A percentile compares a stretch with the other conserved stretches of the same genome.
Evolutionary conservation across 257 asterid genomes (phyloP).

Genomic region (Euphrasia confusa): DNA sequence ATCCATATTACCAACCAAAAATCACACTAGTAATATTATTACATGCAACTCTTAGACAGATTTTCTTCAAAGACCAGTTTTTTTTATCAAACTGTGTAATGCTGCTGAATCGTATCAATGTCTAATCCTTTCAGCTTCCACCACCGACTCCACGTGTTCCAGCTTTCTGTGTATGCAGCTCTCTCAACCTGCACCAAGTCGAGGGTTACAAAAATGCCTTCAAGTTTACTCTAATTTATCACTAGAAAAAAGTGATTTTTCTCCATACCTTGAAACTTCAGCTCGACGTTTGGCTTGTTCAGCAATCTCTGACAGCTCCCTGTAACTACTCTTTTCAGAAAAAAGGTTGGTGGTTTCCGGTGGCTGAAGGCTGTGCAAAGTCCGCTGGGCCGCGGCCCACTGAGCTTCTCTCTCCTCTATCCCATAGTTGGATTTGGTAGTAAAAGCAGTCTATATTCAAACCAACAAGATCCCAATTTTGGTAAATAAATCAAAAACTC

Average conservation of each 20-base stretch:
- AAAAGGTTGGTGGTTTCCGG: background rate
- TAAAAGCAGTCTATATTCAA: background rate
- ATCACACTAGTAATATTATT: conserved; percentile 14
- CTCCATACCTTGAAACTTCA: conserved; percentile 72
- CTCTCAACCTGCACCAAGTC: background rate
- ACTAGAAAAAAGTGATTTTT: no score
- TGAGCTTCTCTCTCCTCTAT: conserved; percentile 8
- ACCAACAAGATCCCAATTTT: background rate
- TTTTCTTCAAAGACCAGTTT: background rate
- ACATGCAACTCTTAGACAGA: conserved; percentile 17
- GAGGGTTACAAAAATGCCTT: no score
- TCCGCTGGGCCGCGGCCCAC: background rate
- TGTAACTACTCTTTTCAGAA: conserved; percentile 58
- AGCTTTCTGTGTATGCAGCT: conserved; percentile 1
- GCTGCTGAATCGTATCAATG: background rate
- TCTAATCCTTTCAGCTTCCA: background rate
- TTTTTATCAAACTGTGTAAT: background rate
- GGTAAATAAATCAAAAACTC: background rate
- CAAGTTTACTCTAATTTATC: background rate
- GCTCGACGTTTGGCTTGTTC: conserved; percentile 91
- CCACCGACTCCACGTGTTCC: background rate
- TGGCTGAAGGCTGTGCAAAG: conserved; percentile 1
- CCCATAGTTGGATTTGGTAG: background rate
- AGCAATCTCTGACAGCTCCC: conserved; percentile 96
- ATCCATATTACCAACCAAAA: conserved; percentile 10